Percentiles rank a stretch among this genome's conserved stretches.
phyloP scores from a whole-genome alignment of 2,329 filamentous ascomycete genomes.

The Arthroderma sp. region DNA sequence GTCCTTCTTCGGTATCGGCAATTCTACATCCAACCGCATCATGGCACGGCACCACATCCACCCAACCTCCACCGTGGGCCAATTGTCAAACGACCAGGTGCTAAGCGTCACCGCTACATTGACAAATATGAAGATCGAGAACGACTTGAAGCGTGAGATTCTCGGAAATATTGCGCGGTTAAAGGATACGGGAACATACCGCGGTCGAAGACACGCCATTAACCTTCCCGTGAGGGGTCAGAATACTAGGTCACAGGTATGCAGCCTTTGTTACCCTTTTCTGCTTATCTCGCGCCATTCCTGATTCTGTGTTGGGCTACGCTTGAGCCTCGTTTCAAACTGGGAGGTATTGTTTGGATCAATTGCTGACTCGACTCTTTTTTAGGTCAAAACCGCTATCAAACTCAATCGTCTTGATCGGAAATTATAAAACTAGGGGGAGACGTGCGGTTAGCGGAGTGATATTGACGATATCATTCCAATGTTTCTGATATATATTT shows the following conservation, averaged over 20 bases:
- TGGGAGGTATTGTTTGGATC: not conserved
- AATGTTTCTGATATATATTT: no score
- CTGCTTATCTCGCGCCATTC: not conserved
- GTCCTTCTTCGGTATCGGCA: constrained; percentile 75
- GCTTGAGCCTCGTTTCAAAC: not conserved
- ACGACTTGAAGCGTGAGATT: constrained; percentile 63
- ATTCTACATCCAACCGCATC: constrained; percentile 54
- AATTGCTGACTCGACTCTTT: constrained; percentile 9
- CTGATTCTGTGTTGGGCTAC: no score
- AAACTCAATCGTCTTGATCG: constrained; percentile 48
- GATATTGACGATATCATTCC: no score
- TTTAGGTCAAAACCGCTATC: constrained; percentile 44
- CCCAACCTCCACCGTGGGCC: constrained; percentile 63
- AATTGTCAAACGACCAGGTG: constrained; percentile 60
- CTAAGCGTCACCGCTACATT: constrained; percentile 73
- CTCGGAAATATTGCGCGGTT: constrained; percentile 75
- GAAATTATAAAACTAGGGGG: constrained; percentile 19
- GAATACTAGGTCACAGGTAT: constrained; percentile 63
- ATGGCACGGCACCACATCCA: constrained; percentile 86
- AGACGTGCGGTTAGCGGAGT: no score
- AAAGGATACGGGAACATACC: constrained; percentile 80
- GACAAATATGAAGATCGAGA: constrained; percentile 86
- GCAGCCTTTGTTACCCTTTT: not conserved
- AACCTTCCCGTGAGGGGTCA: constrained; percentile 83
- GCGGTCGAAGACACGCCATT: constrained; percentile 86